Conservation (phyloP, 768 basidiomycete genomes). For the Lactifluus subvellereus region DNA sequence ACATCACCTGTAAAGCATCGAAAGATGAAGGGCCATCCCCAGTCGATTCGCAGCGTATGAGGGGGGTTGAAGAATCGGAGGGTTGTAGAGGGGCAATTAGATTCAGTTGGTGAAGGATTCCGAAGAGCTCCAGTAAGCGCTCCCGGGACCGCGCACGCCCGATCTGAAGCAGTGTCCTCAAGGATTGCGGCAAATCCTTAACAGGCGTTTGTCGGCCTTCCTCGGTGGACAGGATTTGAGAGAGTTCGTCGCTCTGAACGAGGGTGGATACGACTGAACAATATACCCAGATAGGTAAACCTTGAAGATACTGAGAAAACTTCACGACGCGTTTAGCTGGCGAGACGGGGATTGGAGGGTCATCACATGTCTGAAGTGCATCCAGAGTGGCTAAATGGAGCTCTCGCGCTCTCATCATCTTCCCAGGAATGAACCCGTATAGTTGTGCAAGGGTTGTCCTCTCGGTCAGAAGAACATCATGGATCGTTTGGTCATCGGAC, state of each 20-base stretch:
- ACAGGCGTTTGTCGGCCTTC: slow-evolving; percentile 46
- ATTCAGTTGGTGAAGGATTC: slow-evolving; percentile 51
- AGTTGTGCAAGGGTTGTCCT: slow-evolving; percentile 62
- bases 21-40: slow-evolving; percentile 43
- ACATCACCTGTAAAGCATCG: slow-evolving; percentile 41
- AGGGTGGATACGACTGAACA: slow-evolving; percentile 56
- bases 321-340: slow-evolving; percentile 51
- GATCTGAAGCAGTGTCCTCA: slow-evolving; percentile 51
- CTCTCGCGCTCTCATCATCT: slow-evolving; percentile 54
- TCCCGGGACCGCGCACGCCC: slow-evolving; percentile 53
- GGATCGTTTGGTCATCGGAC: slow-evolving; percentile 48
- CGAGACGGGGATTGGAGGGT: slow-evolving; percentile 46
- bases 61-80: slow-evolving; percentile 38
- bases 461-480: slow-evolving; percentile 62
- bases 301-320: slow-evolving; percentile 53
- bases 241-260: slow-evolving; percentile 53
- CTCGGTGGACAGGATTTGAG: slow-evolving; percentile 43
- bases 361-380: slow-evolving; percentile 38
- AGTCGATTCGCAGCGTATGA: slow-evolving; percentile 41
- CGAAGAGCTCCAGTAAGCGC: slow-evolving; percentile 57
- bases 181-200: slow-evolving; percentile 44
- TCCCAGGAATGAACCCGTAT: slow-evolving; percentile 70
- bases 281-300: slow-evolving; percentile 60
- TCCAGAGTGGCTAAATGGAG: slow-evolving; percentile 53
- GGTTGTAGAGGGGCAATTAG: slow-evolving; percentile 53